These are phyloP conservation scores for Sclerotinia subarctica DNA, from an alignment of 2,329 filamentous ascomycete genomes.

Conservation along the genomic window DNA sequence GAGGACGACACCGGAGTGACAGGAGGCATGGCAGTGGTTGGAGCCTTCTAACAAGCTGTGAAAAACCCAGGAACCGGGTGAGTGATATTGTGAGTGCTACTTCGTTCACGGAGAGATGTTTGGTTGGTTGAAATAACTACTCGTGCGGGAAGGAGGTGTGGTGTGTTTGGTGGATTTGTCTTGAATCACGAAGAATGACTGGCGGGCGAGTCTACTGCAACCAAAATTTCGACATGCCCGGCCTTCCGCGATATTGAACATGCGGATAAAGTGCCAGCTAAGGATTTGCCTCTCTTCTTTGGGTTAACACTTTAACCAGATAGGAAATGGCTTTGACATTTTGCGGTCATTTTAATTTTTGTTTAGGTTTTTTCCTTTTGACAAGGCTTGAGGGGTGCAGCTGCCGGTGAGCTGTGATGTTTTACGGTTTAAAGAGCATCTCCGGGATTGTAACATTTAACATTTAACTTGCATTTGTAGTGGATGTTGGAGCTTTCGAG, in stretches of 20 bases:
- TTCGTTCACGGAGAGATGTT: neutral
- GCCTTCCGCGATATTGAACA: neutral
- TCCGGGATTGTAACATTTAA: neutral
- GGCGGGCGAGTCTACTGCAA: neutral
- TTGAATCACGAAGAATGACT: conserved; percentile 11
- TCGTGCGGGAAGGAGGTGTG: neutral
- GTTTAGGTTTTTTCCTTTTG: too few species aligned
- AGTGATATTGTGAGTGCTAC: conserved; percentile 16
- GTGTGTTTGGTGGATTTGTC: conserved; percentile 10
- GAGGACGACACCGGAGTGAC: conserved; percentile 15
- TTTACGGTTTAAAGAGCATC: conserved; percentile 1
- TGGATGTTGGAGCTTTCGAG: neutral
- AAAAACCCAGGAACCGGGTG: conserved; percentile 21
- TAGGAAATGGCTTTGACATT: neutral
- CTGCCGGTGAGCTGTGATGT: neutral
- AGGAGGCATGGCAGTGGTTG: conserved; percentile 8
- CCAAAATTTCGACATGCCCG: neutral
- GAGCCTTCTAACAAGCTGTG: conserved; percentile 10
- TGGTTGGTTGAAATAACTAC: conserved; percentile 14
- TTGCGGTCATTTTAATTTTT: neutral
- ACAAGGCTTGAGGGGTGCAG: conserved; percentile 9
- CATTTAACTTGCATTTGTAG: conserved; percentile 4
- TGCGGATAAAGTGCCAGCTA: neutral
- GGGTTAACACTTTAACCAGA: neutral
- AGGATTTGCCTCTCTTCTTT: neutral